These are phyloP conservation scores for Saturnispora kantuleensis DNA, from an alignment of 805 yeast species.

Conservation along the genomic window DNA sequence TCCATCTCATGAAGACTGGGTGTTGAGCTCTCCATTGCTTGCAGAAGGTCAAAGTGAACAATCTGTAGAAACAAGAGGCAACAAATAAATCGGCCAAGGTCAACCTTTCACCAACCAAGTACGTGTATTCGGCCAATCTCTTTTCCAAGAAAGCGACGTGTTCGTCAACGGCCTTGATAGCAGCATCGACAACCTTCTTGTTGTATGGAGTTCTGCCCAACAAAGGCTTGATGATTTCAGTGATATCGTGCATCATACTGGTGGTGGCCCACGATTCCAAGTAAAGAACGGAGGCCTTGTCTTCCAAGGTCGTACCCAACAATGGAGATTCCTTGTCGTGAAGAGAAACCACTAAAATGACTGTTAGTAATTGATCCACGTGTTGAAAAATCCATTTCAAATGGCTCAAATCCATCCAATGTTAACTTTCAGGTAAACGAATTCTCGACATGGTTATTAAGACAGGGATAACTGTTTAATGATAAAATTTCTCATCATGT, in stretches of 20 bases:
- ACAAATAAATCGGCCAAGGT: constrained; percentile 36
- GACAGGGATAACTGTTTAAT: constrained; percentile 78
- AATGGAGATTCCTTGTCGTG: constrained; percentile 35
- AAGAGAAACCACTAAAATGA: constrained; percentile 33
- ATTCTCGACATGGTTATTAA: constrained; percentile 68
- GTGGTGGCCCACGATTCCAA: constrained; percentile 73
- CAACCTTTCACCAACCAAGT: constrained; percentile 38
- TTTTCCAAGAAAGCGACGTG: constrained; percentile 44
- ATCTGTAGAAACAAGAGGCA: constrained; percentile 37
- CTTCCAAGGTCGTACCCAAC: constrained; percentile 52
- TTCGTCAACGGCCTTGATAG: constrained; percentile 28
- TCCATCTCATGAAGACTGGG: constrained; percentile 48
- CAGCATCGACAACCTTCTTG: constrained; percentile 44
- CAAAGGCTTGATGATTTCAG: constrained; percentile 47
- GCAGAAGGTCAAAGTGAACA: constrained; percentile 38
- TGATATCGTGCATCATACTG: constrained; percentile 45
- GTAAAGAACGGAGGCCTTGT: constrained; percentile 56
- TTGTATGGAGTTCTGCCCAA: constrained; percentile 64
- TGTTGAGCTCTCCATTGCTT: constrained; percentile 39
- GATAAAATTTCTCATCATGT: constrained; percentile 48
- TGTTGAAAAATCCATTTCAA: neutral
- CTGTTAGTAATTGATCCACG: constrained; percentile 15
- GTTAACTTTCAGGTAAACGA: constrained; percentile 37
- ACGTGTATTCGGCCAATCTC: constrained; percentile 35
- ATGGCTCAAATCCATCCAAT: too few species aligned